Percentiles rank a stretch among this genome's conserved stretches.
These are phyloP conservation scores for Globisporangium mamillatum DNA, from an alignment of 352 stramenopile species.

Conservation along the genomic window DNA sequence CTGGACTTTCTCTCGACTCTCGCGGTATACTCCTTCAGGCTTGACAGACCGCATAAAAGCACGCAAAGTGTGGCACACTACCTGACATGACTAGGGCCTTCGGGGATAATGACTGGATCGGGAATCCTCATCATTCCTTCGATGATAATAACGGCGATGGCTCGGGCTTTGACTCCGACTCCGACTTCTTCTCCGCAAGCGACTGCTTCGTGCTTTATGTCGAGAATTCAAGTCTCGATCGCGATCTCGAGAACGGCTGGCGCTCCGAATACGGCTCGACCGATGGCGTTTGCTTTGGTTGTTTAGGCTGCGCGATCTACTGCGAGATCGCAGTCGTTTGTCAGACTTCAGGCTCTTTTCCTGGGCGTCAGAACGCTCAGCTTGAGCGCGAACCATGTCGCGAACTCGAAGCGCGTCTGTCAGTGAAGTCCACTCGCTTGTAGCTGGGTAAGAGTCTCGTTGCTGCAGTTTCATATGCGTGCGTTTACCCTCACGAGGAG, in stretches of 20 bases:
- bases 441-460: too few relatives aligned
- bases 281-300: not conserved
- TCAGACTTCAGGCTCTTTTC: too few relatives aligned
- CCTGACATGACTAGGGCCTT: not conserved
- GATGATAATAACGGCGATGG: not conserved
- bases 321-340: not conserved
- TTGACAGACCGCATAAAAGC: not conserved
- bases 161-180: not conserved
- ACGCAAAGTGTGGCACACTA: not conserved
- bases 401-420: constrained; percentile 22
- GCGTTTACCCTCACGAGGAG: too few relatives aligned
- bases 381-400: constrained; percentile 15
- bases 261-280: not conserved
- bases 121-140: not conserved
- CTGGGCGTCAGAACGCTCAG: not conserved
- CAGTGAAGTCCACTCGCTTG: constrained; percentile 13
- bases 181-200: constrained; percentile 4
- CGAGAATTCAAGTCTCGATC: not conserved
- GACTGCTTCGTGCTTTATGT: not conserved
- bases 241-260: constrained; percentile 4
- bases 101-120: not conserved
- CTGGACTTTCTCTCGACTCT: not conserved
- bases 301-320: not conserved
- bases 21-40: not conserved
- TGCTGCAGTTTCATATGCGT: too few relatives aligned